Conservation (phyloP, 106 monocot species). For the Narthecium ossifragum region DNA sequence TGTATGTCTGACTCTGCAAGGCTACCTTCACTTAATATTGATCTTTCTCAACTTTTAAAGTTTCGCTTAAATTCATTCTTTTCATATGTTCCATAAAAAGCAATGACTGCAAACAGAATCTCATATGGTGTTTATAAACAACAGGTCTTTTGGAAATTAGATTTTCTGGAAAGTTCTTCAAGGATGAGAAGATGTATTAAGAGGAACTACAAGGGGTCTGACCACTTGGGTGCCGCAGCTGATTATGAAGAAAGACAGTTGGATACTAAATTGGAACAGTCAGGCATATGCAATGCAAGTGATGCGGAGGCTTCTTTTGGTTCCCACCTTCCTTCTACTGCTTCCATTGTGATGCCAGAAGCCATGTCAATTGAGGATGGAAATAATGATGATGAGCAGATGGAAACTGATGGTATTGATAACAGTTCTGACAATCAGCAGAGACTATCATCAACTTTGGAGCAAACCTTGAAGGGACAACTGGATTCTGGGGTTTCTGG, state of each 20-base stretch:
- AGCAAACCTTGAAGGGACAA: conserved; percentile 27
- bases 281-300: conserved; percentile 17
- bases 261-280: conserved; percentile 22
- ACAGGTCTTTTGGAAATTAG: conserved; percentile 84
- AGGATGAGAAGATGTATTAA: conserved; percentile 93
- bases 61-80: too few species aligned
- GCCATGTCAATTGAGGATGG: conserved; percentile 60
- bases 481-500: conserved; percentile 25
- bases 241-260: conserved; percentile 51
- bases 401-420: conserved; percentile 25
- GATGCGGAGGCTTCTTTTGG: conserved; percentile 31
- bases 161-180: conserved; percentile 69
- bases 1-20: conserved; percentile 29
- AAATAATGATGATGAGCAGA: conserved; percentile 51
- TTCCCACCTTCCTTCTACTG: conserved; percentile 29
- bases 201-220: conserved; percentile 64
- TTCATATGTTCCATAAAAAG: too few species aligned
- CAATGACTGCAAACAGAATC: too few species aligned
- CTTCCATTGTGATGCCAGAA: conserved; percentile 50
- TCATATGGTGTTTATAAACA: too few species aligned
- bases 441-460: conserved; percentile 16
- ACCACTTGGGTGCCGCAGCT: conserved; percentile 65
- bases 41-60: too few species aligned
- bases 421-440: conserved; percentile 23
- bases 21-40: too few species aligned